Percentiles rank a stretch among this genome's conserved stretches.
phyloP scores from a whole-genome alignment of 306 rosid species.

The Leucaena leucocephala region DNA sequence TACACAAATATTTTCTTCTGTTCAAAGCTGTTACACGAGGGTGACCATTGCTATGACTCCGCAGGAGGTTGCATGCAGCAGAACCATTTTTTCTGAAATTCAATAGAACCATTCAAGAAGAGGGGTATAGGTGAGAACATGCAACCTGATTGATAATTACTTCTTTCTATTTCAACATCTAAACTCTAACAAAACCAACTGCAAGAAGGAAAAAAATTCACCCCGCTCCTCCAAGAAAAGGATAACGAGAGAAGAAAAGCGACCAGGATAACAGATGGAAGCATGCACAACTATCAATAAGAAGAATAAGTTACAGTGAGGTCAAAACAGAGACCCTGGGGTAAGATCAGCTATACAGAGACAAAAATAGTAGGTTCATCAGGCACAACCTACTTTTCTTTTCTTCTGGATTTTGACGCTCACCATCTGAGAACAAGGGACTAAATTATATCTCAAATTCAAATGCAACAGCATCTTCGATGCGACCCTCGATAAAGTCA shows the following conservation, averaged over 20 bases:
- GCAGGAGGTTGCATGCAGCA: constrained; percentile 92
- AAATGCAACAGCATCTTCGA: neutral
- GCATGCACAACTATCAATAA: constrained; percentile 9
- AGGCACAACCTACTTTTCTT: neutral
- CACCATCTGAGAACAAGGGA: constrained; percentile 16
- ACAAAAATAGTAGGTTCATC: constrained; percentile 13
- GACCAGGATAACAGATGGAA: neutral
- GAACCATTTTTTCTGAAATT: constrained; percentile 94
- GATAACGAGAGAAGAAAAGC: neutral
- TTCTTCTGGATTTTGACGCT: constrained; percentile 19
- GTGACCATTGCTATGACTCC: constrained; percentile 55
- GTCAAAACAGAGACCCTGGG: constrained; percentile 5
- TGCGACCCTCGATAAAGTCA: neutral
- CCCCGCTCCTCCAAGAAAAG: neutral
- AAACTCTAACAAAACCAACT: constrained; percentile 7
- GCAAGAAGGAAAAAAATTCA: neutral
- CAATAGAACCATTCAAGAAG: constrained; percentile 41
- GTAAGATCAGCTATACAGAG: constrained; percentile 6
- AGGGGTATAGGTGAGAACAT: neutral
- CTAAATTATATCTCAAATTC: constrained; percentile 23
- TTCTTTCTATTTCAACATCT: constrained; percentile 14
- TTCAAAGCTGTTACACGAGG: constrained; percentile 44
- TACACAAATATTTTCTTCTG: constrained; percentile 57
- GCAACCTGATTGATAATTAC: constrained; percentile 22
- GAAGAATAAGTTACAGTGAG: constrained; percentile 8